These are phyloP conservation scores for Neltuma alba DNA, from an alignment of 306 rosid species.

Conservation along the genomic window DNA sequence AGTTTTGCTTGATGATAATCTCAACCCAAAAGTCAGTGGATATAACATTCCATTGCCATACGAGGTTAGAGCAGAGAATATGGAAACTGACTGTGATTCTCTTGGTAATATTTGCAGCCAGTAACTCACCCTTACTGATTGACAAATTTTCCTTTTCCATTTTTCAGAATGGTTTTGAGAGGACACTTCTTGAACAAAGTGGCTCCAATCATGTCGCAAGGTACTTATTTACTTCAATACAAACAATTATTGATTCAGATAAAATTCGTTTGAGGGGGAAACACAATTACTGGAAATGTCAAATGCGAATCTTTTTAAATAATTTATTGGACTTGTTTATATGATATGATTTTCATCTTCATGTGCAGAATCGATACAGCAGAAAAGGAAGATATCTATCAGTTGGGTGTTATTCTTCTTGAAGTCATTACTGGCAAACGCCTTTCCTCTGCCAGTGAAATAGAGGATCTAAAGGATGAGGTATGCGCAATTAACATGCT, in stretches of 20 bases:
- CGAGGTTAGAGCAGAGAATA: slow-evolving; percentile 48
- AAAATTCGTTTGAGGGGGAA: background rate
- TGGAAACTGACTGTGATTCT: slow-evolving; percentile 2
- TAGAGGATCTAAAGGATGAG: slow-evolving; percentile 61
- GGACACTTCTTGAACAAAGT: slow-evolving; percentile 38
- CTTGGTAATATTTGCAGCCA: background rate
- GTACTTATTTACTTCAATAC: slow-evolving; percentile 40
- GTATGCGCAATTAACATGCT: slow-evolving; percentile 38
- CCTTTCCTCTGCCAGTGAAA: slow-evolving; percentile 51
- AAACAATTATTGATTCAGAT: background rate
- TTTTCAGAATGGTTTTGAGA: slow-evolving; percentile 35
- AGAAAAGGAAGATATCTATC: slow-evolving; percentile 89
- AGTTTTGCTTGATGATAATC: slow-evolving; percentile 67
- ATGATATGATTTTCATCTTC: background rate
- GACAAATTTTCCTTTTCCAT: background rate
- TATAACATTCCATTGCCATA: slow-evolving; percentile 66
- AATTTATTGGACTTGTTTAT: background rate
- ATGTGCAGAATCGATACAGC: slow-evolving; percentile 44
- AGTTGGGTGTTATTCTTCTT: slow-evolving; percentile 77
- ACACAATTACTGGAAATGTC: background rate
- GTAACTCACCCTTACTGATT: background rate
- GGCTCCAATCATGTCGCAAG: slow-evolving; percentile 27
- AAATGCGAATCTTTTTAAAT: background rate
- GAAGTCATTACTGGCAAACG: slow-evolving; percentile 73
- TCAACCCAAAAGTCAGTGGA: slow-evolving; percentile 72